Evolutionary conservation across 176 grass and related monocot genomes (phyloP), one percentile per base, ranked within the genome.

Genomic region (Puccinellia tenuiflora): DNA sequence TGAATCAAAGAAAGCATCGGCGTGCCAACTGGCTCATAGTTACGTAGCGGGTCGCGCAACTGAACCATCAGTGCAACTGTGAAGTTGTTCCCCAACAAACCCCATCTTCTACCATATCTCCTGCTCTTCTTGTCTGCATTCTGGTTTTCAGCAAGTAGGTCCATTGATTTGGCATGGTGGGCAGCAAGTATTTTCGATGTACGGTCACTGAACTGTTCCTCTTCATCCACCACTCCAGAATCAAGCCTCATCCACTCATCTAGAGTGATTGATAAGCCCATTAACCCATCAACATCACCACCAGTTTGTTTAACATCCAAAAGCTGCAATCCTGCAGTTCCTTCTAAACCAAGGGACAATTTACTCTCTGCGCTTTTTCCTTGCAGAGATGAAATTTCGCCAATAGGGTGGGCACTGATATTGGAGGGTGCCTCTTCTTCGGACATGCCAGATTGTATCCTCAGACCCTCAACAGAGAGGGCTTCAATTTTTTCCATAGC

Each of bases 401-500:
- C 91, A 48, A 99, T 80, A 63, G 91, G 81, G 54, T 88, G 91
- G 5, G 91, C 25, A 65, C 68, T 93, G 86, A 99, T 96, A 75
- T 99, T 96, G 33, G 91, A 96, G 39, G 93, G 96, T 73, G 96
- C 89, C 9, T 93, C 93, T 83, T 96, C 92, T 88, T 96, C 89
- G 16, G 93, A 90, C 91, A 96, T 92, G 85, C 96, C 89, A 85
- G 93, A 94, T 83, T 99, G 96, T 92, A 99, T 99, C 85, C 91
- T 92, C 81, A 99, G 88, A 54, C 96, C 96, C 90, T 96, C 96
- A 47, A 99, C 79, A 63, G 96, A 94, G 63, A 99, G 90, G 30
- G 93, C 93, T 86, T 99, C 96, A 46, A 99, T 96, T 78, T 99
- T 99, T 87, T 99, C 93, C 93, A 99, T 99, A 60, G 96, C 96